Percentiles rank a stretch among this genome's conserved stretches.
Conservation (phyloP, 768 basidiomycete species). For the Auriscalpium vulgare region DNA sequence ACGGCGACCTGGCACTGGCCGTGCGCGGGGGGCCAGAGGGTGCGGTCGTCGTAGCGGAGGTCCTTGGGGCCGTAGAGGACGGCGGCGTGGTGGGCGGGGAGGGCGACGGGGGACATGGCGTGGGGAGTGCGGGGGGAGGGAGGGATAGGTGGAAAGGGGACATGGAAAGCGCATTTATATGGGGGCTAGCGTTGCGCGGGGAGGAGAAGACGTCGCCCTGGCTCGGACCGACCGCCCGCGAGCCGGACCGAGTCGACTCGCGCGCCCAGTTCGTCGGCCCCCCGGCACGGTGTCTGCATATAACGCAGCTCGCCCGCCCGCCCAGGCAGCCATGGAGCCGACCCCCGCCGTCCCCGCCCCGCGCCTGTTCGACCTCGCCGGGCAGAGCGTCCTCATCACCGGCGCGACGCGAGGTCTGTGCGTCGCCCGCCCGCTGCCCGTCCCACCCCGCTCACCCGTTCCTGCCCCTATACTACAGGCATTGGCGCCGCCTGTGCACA, state of each 20-base stretch:
- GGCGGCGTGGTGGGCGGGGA: slow-evolving; percentile 56
- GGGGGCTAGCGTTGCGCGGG: background rate
- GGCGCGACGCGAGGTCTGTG: slow-evolving; percentile 68
- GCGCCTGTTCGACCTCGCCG: slow-evolving; percentile 58
- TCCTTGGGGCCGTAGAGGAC: slow-evolving; percentile 82
- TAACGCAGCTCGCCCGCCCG: background rate
- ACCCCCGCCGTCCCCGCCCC: slow-evolving; percentile 41
- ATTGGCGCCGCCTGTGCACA: slow-evolving; percentile 49
- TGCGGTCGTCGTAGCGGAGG: slow-evolving; percentile 70
- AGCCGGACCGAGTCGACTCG: background rate
- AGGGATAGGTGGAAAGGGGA: slow-evolving; percentile 18
- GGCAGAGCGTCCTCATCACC: slow-evolving; percentile 69
- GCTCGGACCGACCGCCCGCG: background rate
- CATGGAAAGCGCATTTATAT: background rate
- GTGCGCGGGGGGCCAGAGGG: slow-evolving; percentile 59
- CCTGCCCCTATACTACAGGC: slow-evolving; percentile 24
- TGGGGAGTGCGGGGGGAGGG: slow-evolving; percentile 12
- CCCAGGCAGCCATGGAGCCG: slow-evolving; percentile 35
- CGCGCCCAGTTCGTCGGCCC: background rate
- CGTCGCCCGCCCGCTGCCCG: background rate
- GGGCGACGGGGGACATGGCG: slow-evolving; percentile 38
- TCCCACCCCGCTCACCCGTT: slow-evolving; percentile 2
- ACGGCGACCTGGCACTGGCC: slow-evolving; percentile 78
- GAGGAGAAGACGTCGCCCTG: background rate
- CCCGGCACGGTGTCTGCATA: background rate